Percentiles rank a stretch among this genome's conserved stretches.
Evolutionary conservation across 179 eudicot genomes (phyloP).

Genomic region (Drosera spatulata): DNA sequence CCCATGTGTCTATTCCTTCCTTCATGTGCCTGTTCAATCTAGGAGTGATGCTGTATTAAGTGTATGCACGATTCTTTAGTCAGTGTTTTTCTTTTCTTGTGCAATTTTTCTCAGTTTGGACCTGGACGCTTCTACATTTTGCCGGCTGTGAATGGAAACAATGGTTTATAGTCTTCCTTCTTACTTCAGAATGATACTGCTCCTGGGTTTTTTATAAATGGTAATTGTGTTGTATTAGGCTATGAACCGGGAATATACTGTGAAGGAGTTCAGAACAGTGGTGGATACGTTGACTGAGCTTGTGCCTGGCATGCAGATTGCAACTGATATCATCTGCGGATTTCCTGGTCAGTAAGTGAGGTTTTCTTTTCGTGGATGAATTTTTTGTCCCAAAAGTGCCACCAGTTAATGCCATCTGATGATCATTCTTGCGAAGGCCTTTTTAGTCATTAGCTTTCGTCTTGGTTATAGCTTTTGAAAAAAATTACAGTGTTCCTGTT

Average conservation of each 20-base stretch:
- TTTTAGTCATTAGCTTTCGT: too few relatives aligned
- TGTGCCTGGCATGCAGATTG: conserved; percentile 99
- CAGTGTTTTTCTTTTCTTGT: not conserved
- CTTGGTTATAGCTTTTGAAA: too few relatives aligned
- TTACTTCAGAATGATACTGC: not conserved
- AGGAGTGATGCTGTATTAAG: conserved; percentile 77
- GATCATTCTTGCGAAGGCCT: too few relatives aligned
- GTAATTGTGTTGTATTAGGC: conserved; percentile 35
- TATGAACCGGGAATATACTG: conserved; percentile 93
- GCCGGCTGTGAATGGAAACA: not conserved
- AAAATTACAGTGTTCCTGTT: too few relatives aligned
- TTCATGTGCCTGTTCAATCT: conserved; percentile 96
- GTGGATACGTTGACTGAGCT: conserved; percentile 77
- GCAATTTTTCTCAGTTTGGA: too few relatives aligned
- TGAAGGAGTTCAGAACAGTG: conserved; percentile 75
- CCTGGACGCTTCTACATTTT: too few relatives aligned
- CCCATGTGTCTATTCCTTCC: conserved; percentile 92
- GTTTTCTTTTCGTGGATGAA: not conserved
- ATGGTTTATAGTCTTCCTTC: not conserved
- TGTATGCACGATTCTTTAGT: conserved; percentile 32
- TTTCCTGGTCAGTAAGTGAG: conserved; percentile 67
- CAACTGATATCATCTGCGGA: conserved; percentile 97
- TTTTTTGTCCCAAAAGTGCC: not conserved
- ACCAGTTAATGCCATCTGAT: not conserved
- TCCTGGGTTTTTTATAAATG: not conserved